These are phyloP conservation scores for Camillea tinctor DNA, from an alignment of 2,329 filamentous ascomycete genomes.

Conservation along the genomic window DNA sequence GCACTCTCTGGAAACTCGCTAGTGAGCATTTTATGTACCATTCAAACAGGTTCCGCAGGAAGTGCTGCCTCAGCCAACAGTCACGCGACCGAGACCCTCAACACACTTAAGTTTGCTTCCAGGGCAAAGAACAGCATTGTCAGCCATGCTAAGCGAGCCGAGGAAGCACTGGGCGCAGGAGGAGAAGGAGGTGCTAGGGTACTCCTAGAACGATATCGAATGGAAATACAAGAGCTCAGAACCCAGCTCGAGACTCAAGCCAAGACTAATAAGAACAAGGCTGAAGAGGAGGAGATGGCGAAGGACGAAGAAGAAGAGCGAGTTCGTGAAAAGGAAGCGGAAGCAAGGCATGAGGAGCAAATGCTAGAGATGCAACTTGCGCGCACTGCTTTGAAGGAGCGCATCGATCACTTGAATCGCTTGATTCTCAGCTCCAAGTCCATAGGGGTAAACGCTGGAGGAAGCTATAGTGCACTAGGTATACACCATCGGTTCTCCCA, in stretches of 20 bases:
- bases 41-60: constrained; percentile 79
- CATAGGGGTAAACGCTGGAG: constrained; percentile 81
- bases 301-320: constrained; percentile 71
- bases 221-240: constrained; percentile 84
- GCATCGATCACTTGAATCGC: constrained; percentile 94
- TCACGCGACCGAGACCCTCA: constrained; percentile 85
- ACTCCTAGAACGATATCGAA: constrained; percentile 85
- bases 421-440: constrained; percentile 95
- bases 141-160: constrained; percentile 91
- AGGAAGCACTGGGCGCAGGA: constrained; percentile 77
- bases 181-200: constrained; percentile 86
- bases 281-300: constrained; percentile 61
- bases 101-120: constrained; percentile 95
- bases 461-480: constrained; percentile 67
- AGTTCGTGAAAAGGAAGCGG: constrained; percentile 73
- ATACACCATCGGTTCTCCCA: constrained; percentile 64
- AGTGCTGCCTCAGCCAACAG: constrained; percentile 68
- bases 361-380: constrained; percentile 98
- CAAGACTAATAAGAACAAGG: constrained; percentile 62
- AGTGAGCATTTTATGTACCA: constrained; percentile 96
- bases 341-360: constrained; percentile 90
- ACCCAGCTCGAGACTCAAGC: constrained; percentile 80
- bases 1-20: constrained; percentile 91
- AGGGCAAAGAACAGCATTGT: constrained; percentile 97
- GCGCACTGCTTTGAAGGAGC: constrained; percentile 90